Evolutionary conservation across 306 rosid species (phyloP).

Genomic region (Malus orientalis): DNA sequence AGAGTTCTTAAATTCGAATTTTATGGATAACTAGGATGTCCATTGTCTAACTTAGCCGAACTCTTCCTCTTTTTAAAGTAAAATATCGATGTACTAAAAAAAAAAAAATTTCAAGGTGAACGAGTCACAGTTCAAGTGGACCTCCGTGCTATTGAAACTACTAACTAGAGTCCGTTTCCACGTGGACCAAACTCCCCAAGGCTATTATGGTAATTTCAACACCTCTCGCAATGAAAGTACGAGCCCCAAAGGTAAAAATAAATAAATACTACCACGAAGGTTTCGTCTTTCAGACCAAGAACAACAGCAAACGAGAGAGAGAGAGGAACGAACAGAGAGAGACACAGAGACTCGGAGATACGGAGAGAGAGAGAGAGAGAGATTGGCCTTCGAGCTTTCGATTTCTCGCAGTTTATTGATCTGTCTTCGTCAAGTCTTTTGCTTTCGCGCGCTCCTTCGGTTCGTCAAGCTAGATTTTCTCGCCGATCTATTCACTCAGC

Average conservation of each 20-base stretch:
- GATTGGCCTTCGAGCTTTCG: slow-evolving; percentile 8
- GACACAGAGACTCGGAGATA: not conserved
- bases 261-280: slow-evolving; percentile 21
- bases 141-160: not conserved
- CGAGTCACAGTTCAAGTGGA: not conserved
- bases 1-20: accelerated
- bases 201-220: slow-evolving; percentile 1
- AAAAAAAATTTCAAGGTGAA: too few species aligned
- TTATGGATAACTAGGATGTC: accelerated
- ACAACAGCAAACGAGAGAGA: slow-evolving; percentile 38
- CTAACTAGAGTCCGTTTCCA: not conserved
- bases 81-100: too few species aligned
- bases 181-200: not conserved
- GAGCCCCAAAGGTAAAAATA: slow-evolving; percentile 9
- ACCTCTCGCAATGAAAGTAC: not conserved
- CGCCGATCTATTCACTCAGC: slow-evolving; percentile 55
- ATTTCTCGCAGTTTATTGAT: slow-evolving; percentile 37
- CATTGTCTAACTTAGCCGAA: too few species aligned
- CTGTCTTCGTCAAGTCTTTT: slow-evolving; percentile 22
- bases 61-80: too few species aligned
- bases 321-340: slow-evolving; percentile 13
- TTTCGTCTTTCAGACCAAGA: slow-evolving; percentile 51
- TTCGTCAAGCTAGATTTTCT: slow-evolving; percentile 27
- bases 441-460: slow-evolving; percentile 25
- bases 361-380: slow-evolving; percentile 9